Conservation (phyloP, 2,329 filamentous ascomycete species). For the Botrytis galanthina region DNA sequence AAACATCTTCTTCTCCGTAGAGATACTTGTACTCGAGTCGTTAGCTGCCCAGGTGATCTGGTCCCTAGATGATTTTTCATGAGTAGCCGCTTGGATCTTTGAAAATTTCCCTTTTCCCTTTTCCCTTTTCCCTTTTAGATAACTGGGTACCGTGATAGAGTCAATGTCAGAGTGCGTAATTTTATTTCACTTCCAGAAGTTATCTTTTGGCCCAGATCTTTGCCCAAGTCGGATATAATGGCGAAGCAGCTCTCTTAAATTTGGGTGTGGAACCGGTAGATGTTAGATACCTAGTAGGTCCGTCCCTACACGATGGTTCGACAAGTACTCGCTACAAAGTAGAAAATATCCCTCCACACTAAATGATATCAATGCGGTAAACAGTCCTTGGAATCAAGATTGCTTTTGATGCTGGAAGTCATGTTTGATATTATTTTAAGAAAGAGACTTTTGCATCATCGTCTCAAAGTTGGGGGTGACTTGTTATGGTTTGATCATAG, state of each 20-base stretch:
- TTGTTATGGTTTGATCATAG: neutral
- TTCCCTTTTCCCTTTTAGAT: neutral
- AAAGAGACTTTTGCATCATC: neutral
- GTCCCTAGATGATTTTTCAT: neutral
- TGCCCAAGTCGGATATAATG: neutral
- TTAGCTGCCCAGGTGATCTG: neutral
- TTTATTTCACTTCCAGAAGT: neutral
- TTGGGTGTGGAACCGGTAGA: neutral
- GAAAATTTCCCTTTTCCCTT: neutral
- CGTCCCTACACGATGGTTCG: neutral
- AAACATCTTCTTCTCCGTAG: neutral
- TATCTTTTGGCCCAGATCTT: neutral
- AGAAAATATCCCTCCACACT: neutral
- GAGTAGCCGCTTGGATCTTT: neutral
- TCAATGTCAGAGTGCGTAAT: constrained; percentile 3
- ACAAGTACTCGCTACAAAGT: neutral
- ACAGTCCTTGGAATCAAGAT: neutral
- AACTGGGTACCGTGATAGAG: neutral
- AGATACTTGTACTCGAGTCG: neutral
- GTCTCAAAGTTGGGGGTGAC: neutral
- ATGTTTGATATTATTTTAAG: neutral
- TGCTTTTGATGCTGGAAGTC: neutral
- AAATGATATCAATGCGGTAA: neutral
- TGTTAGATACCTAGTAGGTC: no score
- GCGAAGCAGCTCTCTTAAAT: neutral